Percentiles rank a stretch among this genome's conserved stretches.
phyloP scores from a whole-genome alignment of 106 monocot genomes.

The Allium fistulosum region DNA sequence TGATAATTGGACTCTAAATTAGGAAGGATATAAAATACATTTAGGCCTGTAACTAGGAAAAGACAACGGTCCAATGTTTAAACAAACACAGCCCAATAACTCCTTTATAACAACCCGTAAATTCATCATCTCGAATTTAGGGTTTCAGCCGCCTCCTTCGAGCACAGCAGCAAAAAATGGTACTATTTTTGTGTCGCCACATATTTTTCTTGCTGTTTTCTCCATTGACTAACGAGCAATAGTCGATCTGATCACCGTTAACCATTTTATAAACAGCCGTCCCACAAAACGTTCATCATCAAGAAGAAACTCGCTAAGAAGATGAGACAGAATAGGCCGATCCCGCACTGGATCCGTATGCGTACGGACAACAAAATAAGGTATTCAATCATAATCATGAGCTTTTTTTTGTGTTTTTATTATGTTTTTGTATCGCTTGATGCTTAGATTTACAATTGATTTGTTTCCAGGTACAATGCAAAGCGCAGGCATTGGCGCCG shows the following conservation, averaged over 20 bases:
- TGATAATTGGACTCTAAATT: no score
- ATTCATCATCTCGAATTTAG: not conserved
- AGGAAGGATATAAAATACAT: no score
- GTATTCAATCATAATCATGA: not conserved
- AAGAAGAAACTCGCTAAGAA: slow-evolving; percentile 86
- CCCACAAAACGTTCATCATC: slow-evolving; percentile 60
- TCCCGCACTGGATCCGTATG: slow-evolving; percentile 83
- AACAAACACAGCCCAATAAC: no score
- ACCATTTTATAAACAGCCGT: slow-evolving; percentile 24
- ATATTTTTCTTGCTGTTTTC: no score
- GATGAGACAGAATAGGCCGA: slow-evolving; percentile 74
- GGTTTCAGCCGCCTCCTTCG: slow-evolving; percentile 5
- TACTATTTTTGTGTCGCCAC: not conserved
- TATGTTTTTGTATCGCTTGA: not conserved
- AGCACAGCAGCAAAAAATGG: slow-evolving; percentile 1
- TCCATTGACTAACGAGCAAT: no score
- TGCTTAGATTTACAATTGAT: not conserved
- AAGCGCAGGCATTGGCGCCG: slow-evolving; percentile 95
- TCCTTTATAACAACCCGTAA: no score
- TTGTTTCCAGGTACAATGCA: slow-evolving; percentile 59
- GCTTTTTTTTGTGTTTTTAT: not conserved
- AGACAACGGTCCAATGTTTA: no score
- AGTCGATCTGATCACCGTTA: not conserved
- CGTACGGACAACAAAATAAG: slow-evolving; percentile 54
- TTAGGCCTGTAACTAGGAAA: no score